Base-by-base conservation (phyloP, 176 grass and related monocot genomes). In the Tillandsia leiboldiana region DNA sequence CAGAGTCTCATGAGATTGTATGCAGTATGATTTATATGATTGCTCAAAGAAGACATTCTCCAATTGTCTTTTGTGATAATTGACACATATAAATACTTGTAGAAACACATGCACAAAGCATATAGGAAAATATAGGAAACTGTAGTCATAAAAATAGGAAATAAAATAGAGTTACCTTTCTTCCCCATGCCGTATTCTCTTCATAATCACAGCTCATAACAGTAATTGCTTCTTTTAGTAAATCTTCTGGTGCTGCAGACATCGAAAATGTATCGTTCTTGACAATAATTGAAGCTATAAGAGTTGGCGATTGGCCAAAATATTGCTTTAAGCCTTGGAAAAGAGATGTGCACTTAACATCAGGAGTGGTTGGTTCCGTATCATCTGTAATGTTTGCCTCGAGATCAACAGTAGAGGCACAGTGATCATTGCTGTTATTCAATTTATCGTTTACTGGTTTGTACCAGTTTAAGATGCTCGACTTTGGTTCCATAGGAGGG, bases 241-340 rank as follows among this genome's bases (percentile, higher is more conserved):
- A 75, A 69, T 87, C 90, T 61, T 81, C 87, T 73, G 85, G 87
- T 66, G 91, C 89, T 48, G 89, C 91, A 77, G 93, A 97, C 77
- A 86, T 88, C 74, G 93, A 88, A 68, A 97, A 88, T 23, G 89
- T 88, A 50, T 84, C 93, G 76, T 97, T 86, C 78, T 81, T 88
- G 88, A 97, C 91, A 75, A 97, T 91, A 49, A 86, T 96, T n/a
- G 91, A 96, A 59, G 87, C 82, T 80, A 96, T 90, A 53, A 96
- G 86, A 81, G 89, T 85, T 72, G 87, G 85, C 22, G 91, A 96
- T 78, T 96, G 91, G 18, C 87, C 87, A 67, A 75, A 75, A 67
- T 47, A 47, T 49, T 67, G 14, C 65, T 67, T 67, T 14, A 67
- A 67, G 28, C 28, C 48, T 42, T 9, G 29, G 48, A 47, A 49